Percentiles rank a stretch among this genome's conserved stretches.
These are phyloP conservation scores for Lunasporangiospora selenospora DNA, from an alignment of 192 early-diverging fungal genomes.

Conservation along the genomic window DNA sequence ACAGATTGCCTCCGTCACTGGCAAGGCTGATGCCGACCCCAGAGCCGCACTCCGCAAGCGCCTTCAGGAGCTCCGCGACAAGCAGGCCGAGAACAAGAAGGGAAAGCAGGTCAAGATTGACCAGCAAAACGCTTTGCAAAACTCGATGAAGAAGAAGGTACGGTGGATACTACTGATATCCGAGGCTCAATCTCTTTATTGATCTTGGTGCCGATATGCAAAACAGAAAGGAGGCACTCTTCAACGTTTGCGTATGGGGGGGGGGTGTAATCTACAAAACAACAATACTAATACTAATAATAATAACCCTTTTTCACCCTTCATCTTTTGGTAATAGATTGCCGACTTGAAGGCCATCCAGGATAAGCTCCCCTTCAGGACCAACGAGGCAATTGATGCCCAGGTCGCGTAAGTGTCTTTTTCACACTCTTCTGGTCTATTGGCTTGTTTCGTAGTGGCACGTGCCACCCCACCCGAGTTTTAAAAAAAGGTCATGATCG, in stretches of 20 bases:
- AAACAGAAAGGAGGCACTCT: conserved; percentile 11
- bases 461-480: background rate
- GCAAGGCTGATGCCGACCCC: conserved; percentile 39
- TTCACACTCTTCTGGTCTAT: background rate
- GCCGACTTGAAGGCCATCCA: conserved; percentile 78
- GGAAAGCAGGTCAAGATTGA: conserved; percentile 75
- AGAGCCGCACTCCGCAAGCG: conserved; percentile 55
- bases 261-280: background rate
- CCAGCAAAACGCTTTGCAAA: conserved; percentile 72
- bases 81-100: conserved; percentile 75
- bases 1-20: conserved; percentile 29
- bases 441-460: background rate
- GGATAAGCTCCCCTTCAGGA: conserved; percentile 83
- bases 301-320: background rate
- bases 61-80: conserved; percentile 71
- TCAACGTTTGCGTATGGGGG: conserved; percentile 1
- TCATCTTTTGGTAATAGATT: too few relatives aligned
- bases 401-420: conserved; percentile 65
- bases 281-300: background rate
- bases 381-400: conserved; percentile 78
- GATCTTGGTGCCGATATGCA: background rate
- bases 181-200: too few relatives aligned
- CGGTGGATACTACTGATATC: too few relatives aligned
- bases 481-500: background rate
- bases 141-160: conserved; percentile 84